Conservation (phyloP, 2,329 filamentous ascomycete species). For the Bertia moriformis region DNA sequence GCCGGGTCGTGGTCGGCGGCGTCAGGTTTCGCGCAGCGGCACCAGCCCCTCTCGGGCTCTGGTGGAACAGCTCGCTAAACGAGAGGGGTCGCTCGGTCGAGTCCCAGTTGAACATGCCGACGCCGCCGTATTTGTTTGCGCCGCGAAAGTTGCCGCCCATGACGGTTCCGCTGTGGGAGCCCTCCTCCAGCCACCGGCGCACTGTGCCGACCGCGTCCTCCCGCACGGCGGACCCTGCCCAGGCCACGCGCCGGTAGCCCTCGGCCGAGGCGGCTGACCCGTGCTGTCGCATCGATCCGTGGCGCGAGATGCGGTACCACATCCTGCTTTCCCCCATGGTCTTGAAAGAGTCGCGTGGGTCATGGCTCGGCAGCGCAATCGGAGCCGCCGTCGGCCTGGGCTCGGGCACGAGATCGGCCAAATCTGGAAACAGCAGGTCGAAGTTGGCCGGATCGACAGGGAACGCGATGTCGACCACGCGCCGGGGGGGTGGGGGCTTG, state of each 20-base stretch:
- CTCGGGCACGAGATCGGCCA: constrained; percentile 16
- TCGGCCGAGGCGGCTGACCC: constrained; percentile 37
- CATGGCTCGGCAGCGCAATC: constrained; percentile 23
- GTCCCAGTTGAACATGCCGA: constrained; percentile 47
- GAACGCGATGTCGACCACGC: background rate
- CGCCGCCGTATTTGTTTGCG: constrained; percentile 20
- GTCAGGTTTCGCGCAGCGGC: constrained; percentile 8
- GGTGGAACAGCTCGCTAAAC: constrained; percentile 27
- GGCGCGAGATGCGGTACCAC: constrained; percentile 51
- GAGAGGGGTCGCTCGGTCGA: constrained; percentile 32
- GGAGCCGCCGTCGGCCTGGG: constrained; percentile 5
- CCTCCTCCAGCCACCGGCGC: constrained; percentile 52
- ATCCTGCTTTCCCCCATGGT: constrained; percentile 41
- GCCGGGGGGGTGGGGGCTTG: background rate
- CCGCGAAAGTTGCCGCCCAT: too few species aligned
- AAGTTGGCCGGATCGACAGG: constrained; percentile 10
- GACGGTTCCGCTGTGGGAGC: constrained; percentile 34
- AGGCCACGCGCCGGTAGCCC: constrained; percentile 42
- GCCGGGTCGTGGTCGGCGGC: background rate
- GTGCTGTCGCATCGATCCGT: constrained; percentile 41
- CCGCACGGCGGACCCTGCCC: constrained; percentile 37
- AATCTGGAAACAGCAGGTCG: too few species aligned
- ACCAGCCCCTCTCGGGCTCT: constrained; percentile 13
- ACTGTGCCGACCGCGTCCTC: constrained; percentile 41
- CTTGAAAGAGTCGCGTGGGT: constrained; percentile 35